Evolutionary conservation across 208 protist genomes (phyloP).

Genomic region (Trypanosoma rangeli): DNA sequence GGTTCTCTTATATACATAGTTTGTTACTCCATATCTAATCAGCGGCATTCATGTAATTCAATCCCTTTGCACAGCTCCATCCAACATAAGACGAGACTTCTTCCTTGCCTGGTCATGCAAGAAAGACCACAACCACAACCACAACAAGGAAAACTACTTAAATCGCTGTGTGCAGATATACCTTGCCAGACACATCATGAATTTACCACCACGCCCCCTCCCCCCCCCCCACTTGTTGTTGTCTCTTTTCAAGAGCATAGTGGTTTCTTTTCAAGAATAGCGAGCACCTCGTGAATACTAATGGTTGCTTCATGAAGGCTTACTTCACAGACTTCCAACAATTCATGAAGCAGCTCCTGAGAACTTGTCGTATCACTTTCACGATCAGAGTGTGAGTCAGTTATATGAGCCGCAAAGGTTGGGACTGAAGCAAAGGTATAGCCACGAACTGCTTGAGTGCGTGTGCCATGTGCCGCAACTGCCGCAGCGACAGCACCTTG

Average conservation of each 20-base stretch:
- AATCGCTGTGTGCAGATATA: too few relatives aligned
- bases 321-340: slow-evolving; percentile 26
- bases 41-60: too few relatives aligned
- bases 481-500: slow-evolving; percentile 9
- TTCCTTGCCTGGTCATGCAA: too few relatives aligned
- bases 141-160: too few relatives aligned
- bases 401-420: slow-evolving; percentile 9
- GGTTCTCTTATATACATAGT: too few relatives aligned
- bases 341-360: slow-evolving; percentile 10
- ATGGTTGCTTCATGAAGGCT: slow-evolving; percentile 7
- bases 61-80: too few relatives aligned
- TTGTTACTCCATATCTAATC: too few relatives aligned
- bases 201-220: neutral
- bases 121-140: too few relatives aligned
- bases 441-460: slow-evolving; percentile 14
- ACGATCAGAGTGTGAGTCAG: neutral
- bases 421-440: slow-evolving; percentile 19
- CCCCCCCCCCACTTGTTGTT: neutral
- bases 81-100: too few relatives aligned
- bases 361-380: slow-evolving; percentile 7
- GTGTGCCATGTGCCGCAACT: slow-evolving; percentile 7
- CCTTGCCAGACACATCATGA: neutral
- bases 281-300: slow-evolving; percentile 18
- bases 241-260: slow-evolving; percentile 6
- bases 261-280: slow-evolving; percentile 23